phyloP scores from a whole-genome alignment of 208 protist species.

The Tritrichomonas musculus region DNA sequence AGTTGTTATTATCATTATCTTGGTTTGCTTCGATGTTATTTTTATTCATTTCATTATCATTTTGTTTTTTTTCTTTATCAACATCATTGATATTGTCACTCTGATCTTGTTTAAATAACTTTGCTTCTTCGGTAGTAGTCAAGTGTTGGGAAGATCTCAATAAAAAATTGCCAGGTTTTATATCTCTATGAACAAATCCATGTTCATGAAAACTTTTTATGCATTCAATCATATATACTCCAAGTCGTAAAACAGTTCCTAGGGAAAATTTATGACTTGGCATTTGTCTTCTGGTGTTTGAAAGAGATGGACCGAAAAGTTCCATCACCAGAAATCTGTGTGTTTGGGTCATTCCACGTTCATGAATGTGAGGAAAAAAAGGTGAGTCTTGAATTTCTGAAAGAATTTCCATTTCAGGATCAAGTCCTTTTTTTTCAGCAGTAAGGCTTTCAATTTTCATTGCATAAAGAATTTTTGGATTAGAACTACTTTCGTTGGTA shows the following conservation, averaged over 20 bases:
- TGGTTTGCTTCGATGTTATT: no score
- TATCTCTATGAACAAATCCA: background rate
- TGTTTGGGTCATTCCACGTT: no score
- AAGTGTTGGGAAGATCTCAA: background rate
- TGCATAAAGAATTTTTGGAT: conserved; percentile 5
- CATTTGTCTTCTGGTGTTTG: background rate
- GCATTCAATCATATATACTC: background rate
- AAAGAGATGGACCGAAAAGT: background rate
- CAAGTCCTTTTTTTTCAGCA: background rate
- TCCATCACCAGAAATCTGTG: background rate
- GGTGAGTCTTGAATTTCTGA: background rate
- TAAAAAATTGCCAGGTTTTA: background rate
- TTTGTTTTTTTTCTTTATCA: no score
- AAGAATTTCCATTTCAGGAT: background rate
- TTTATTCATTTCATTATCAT: no score
- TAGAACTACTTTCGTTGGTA: background rate
- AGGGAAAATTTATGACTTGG: background rate
- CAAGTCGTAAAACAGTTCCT: background rate
- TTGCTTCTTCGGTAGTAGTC: no score
- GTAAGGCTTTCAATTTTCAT: conserved; percentile 12
- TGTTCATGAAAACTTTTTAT: background rate
- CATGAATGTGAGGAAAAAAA: background rate
- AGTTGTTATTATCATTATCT: no score
- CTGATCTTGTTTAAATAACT: no score
- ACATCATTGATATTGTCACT: no score